Evolutionary conservation across 2,329 filamentous ascomycete genomes (phyloP).

Genomic region (Ophiostoma pallidulum): DNA sequence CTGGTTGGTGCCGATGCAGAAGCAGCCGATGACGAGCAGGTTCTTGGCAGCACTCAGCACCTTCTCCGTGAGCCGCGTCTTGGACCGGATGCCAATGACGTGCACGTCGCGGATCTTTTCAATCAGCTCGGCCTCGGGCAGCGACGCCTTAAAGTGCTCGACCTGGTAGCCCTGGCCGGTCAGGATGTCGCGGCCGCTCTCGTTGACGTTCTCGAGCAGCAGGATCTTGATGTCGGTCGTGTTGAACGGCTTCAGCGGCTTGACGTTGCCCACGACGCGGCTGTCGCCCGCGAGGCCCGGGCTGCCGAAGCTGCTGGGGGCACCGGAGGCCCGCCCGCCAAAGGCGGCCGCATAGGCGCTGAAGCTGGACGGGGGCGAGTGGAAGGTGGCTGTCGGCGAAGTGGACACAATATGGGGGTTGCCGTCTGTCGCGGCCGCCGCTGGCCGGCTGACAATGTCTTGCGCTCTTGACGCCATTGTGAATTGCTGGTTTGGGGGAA

Average conservation of each 20-base stretch:
- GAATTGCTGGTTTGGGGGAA: background rate
- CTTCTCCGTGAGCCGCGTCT: constrained; percentile 83
- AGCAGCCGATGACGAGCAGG: constrained; percentile 91
- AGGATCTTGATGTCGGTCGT: constrained; percentile 95
- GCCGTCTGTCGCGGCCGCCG: constrained; percentile 29
- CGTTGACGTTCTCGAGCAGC: constrained; percentile 90
- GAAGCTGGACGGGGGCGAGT: constrained; percentile 59
- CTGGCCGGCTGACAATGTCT: constrained; percentile 28
- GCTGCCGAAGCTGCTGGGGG: constrained; percentile 7
- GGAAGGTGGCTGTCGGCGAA: constrained; percentile 66
- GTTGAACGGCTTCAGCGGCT: constrained; percentile 89
- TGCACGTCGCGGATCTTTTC: constrained; percentile 95
- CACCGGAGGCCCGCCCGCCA: constrained; percentile 17
- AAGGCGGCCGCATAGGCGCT: constrained; percentile 25
- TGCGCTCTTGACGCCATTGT: constrained; percentile 16
- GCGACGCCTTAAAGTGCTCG: constrained; percentile 76
- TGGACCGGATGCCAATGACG: constrained; percentile 95
- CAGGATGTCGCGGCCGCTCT: constrained; percentile 77
- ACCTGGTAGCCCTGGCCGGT: constrained; percentile 88
- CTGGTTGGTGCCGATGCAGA: constrained; percentile 98
- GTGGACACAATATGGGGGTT: constrained; percentile 56
- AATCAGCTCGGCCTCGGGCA: constrained; percentile 88
- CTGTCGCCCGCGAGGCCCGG: constrained; percentile 30
- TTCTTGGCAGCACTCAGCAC: constrained; percentile 87
- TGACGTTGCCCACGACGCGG: constrained; percentile 36